phyloP scores from a whole-genome alignment of 1,139 yeast genomes.

The Tardiomyces depauwii region DNA sequence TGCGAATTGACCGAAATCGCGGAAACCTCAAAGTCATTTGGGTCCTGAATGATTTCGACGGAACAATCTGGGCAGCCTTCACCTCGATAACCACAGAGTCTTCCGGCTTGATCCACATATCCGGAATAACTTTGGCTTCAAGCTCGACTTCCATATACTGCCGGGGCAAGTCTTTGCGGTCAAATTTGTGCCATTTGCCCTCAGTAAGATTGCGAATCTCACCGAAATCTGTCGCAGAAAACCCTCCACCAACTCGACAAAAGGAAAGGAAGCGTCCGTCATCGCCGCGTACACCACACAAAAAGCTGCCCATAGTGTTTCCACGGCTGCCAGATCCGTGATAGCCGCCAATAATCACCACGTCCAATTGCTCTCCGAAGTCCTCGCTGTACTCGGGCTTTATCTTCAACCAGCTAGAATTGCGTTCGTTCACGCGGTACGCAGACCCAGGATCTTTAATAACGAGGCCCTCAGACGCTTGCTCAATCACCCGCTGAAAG shows the following conservation, averaged over 20 bases:
- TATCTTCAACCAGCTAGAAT: constrained; percentile 66
- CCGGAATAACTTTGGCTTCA: constrained; percentile 37
- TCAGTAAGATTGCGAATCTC: constrained; percentile 46
- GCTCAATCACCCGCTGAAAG: constrained; percentile 46
- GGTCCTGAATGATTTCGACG: constrained; percentile 42
- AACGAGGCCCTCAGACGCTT: constrained; percentile 69
- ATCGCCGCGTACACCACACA: constrained; percentile 53
- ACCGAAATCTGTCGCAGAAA: constrained; percentile 50
- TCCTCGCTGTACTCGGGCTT: constrained; percentile 86
- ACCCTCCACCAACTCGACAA: constrained; percentile 79
- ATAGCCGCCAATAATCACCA: constrained; percentile 66
- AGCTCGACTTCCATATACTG: constrained; percentile 45
- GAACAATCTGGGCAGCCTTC: constrained; percentile 66
- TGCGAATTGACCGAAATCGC: constrained; percentile 55
- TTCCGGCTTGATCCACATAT: constrained; percentile 67
- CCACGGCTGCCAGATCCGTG: constrained; percentile 47
- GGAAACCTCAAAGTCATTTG: constrained; percentile 69
- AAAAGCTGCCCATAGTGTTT: constrained; percentile 40
- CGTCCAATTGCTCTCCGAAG: constrained; percentile 78
- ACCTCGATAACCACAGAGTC: constrained; percentile 76
- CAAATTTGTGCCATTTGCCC: constrained; percentile 48
- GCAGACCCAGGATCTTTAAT: constrained; percentile 52
- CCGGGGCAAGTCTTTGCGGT: constrained; percentile 24
- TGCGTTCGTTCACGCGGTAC: constrained; percentile 51
- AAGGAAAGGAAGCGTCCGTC: constrained; percentile 45